phyloP scores from a whole-genome alignment of 2,329 filamentous ascomycete genomes.

The Aspergillus sp. region DNA sequence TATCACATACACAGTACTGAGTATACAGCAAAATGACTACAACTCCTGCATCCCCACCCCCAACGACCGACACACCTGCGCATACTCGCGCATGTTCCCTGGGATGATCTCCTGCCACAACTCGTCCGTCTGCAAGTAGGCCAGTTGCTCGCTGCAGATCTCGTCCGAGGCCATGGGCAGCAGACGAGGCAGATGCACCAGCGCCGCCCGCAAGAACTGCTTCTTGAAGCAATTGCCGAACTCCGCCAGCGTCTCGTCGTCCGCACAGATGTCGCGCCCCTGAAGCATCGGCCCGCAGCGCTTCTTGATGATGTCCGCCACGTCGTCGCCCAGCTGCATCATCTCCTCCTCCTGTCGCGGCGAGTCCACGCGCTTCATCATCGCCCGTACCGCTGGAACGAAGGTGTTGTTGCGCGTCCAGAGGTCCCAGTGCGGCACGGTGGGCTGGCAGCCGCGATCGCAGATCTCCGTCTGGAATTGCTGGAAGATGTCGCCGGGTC shows the following conservation, averaged over 20 bases:
- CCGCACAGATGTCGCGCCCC: conserved; percentile 34
- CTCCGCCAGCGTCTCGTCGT: conserved; percentile 29
- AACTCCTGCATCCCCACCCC: conserved; percentile 14
- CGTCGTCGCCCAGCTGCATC: conserved; percentile 35
- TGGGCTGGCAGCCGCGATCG: conserved; percentile 33
- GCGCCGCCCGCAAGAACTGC: conserved; percentile 31
- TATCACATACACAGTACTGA: neutral
- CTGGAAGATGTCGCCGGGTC: conserved; percentile 30
- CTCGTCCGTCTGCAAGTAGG: conserved; percentile 30
- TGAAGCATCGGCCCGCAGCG: conserved; percentile 30
- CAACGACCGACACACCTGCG: conserved; percentile 29
- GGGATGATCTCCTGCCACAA: conserved; percentile 36
- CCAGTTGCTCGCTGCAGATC: conserved; percentile 30
- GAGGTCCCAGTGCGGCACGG: conserved; percentile 35
- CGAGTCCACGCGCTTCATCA: conserved; percentile 30
- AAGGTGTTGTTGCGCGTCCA: conserved; percentile 39
- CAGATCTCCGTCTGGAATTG: conserved; percentile 37
- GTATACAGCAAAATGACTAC: conserved; percentile 8
- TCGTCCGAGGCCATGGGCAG: conserved; percentile 33
- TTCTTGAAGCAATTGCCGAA: conserved; percentile 37
- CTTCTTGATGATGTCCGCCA: conserved; percentile 32
- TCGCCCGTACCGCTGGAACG: conserved; percentile 34
- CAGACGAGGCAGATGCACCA: conserved; percentile 29
- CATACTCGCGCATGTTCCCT: conserved; percentile 36
- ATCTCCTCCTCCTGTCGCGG: conserved; percentile 31